Base-by-base conservation (phyloP, 805 yeast genomes). In the Scheffersomyces coipomensis region DNA sequence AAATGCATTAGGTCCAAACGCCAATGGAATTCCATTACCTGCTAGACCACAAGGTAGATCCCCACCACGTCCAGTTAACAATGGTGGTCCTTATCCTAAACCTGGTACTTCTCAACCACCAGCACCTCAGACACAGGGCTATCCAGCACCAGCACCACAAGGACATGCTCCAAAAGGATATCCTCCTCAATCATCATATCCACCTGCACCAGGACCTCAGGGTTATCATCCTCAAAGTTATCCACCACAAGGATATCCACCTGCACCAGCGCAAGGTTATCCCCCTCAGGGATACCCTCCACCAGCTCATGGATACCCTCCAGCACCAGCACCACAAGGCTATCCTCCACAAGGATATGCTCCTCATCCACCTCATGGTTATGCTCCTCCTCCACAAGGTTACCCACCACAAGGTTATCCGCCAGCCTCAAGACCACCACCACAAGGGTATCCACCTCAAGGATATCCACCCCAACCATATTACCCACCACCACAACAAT, bases 331-430 rank as follows among this genome's bases (percentile, higher is more conserved):
- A 23, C 47, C 55, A 2, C 54, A 49, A 36, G 33, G 38, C 7
- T 31, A 43, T 27, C 49, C 46, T 9, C 48, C 58, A 9, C 57
- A 51, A 8, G 39, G 36, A 7, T 40, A 45, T 19, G 48, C 35
- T 27, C 30, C 30, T 8, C 30, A 35, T 26, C 35, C 58, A 9
- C 60, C 56, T 16, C 57, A 51, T 7, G 39, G 36, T 9, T 40
- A 45, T 19, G 48, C 35, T 27, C 30, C 30, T 8, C 30, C 37
- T 26, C 35, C 37, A 12, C 32, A 16, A 31, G 39, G 35, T 12
- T 29, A 33, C n/a, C 47, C 49, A 30, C 49, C 50, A 9, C 47
- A 44, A 24, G 47, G 46, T 6, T 38, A 34, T 23, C 46, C 46
- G 22, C 36, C 37, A 32, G 30, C 30, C 34, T 15, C 21, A 15